phyloP scores from a whole-genome alignment of 768 basidiomycete species.

The Lactarius quietus region DNA sequence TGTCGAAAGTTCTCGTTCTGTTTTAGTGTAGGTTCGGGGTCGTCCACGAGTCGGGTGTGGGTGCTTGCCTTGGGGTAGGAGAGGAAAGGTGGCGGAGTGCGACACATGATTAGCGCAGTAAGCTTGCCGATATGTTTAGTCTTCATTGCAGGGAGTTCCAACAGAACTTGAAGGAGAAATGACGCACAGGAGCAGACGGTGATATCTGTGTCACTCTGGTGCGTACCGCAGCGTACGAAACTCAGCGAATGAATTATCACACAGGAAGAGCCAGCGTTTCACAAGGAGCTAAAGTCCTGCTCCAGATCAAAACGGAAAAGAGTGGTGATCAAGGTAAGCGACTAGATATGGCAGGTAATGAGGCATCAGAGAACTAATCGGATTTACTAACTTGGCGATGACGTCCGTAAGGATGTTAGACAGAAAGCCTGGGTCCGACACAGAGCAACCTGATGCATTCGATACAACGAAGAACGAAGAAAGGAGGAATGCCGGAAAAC shows the following conservation, averaged over 20 bases:
- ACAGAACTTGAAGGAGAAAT: not conserved
- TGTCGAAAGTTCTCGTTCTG: not conserved
- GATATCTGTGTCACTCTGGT: not conserved
- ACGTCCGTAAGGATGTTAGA: conserved; percentile 4
- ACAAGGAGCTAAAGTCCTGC: not conserved
- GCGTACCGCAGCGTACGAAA: too few species aligned
- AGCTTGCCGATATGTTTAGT: not conserved
- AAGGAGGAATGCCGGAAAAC: not conserved
- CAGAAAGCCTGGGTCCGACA: conserved; percentile 5
- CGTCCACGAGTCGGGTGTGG: not conserved
- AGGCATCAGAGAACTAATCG: conserved; percentile 10
- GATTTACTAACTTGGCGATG: conserved; percentile 13
- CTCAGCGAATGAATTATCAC: not conserved
- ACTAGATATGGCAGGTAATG: conserved; percentile 9
- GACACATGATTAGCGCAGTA: conserved; percentile 54
- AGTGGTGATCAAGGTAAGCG: not conserved
- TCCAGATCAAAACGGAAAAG: too few species aligned
- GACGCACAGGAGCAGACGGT: not conserved
- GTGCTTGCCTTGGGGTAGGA: not conserved
- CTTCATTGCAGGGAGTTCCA: not conserved
- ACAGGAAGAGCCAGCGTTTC: not conserved
- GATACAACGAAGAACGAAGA: not conserved
- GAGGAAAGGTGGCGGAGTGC: not conserved
- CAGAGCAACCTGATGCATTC: conserved; percentile 1
- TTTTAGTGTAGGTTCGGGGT: not conserved